Conservation (phyloP, 495 filamentous ascomycete species). For the Wilcoxina mikolae region DNA sequence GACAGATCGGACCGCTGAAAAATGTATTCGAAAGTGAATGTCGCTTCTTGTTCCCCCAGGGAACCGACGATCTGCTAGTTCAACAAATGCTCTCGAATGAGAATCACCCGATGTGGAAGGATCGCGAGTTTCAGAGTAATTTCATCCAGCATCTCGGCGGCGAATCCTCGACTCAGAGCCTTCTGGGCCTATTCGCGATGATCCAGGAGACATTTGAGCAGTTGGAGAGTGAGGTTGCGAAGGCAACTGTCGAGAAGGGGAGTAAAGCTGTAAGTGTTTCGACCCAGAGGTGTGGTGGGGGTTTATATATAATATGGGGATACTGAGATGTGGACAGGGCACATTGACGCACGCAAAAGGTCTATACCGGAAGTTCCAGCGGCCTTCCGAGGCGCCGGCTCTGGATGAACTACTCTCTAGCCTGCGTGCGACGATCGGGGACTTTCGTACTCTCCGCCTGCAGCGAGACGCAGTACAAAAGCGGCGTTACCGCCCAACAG, state of each 20-base stretch:
- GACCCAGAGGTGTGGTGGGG: background rate
- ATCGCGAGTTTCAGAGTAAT: conserved; percentile 2
- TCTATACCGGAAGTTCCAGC: background rate
- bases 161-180: background rate
- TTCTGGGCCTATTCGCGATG: background rate
- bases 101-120: conserved; percentile 7
- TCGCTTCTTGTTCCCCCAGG: background rate
- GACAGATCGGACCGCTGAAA: conserved; percentile 1
- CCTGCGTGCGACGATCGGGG: background rate
- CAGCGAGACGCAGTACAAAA: background rate
- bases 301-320: too few relatives aligned
- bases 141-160: background rate
- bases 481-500: background rate
- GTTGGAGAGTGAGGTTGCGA: background rate
- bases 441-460: background rate
- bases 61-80: background rate
- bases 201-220: background rate
- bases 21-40: conserved; percentile 3
- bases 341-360: background rate
- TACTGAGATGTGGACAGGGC: too few relatives aligned
- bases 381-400: background rate
- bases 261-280: background rate
- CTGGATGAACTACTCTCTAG: background rate
- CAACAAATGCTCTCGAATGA: conserved; percentile 9
- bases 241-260: background rate